phyloP scores from a whole-genome alignment of 257 asterid species.

The Anisodus acutangulus region DNA sequence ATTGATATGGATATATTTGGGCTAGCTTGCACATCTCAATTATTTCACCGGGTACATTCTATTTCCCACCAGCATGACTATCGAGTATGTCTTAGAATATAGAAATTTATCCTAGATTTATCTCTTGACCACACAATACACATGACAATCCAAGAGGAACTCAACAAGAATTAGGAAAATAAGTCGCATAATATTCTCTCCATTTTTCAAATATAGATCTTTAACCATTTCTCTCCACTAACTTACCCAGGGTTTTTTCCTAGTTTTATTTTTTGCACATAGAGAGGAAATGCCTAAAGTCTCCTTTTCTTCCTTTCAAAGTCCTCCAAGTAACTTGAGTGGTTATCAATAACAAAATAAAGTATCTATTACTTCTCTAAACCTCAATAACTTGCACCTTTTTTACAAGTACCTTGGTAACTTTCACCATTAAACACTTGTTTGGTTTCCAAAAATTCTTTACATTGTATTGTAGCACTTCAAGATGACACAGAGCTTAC shows the following conservation, averaged over 20 bases:
- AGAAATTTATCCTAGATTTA: background rate
- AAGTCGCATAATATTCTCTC: background rate
- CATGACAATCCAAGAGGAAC: constrained; percentile 20
- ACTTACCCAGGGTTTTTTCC: background rate
- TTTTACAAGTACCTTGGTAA: background rate
- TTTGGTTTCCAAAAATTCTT: background rate
- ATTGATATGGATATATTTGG: no score
- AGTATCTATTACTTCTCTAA: background rate
- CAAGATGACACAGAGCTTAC: background rate
- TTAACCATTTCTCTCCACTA: background rate
- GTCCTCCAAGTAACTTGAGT: background rate
- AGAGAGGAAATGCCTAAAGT: background rate
- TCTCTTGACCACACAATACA: background rate
- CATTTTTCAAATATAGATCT: background rate
- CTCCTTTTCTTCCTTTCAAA: constrained; percentile 1
- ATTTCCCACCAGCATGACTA: no score
- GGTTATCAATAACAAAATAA: background rate
- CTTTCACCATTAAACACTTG: background rate
- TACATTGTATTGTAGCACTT: background rate
- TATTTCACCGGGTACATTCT: no score
- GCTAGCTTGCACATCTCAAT: no score
- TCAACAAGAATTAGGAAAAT: background rate
- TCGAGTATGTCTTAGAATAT: background rate
- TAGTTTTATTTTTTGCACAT: background rate
- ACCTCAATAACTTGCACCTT: background rate